These are phyloP conservation scores for Aureobasidium mangrovei DNA, from an alignment of 2,329 filamentous ascomycete genomes.

Conservation along the genomic window DNA sequence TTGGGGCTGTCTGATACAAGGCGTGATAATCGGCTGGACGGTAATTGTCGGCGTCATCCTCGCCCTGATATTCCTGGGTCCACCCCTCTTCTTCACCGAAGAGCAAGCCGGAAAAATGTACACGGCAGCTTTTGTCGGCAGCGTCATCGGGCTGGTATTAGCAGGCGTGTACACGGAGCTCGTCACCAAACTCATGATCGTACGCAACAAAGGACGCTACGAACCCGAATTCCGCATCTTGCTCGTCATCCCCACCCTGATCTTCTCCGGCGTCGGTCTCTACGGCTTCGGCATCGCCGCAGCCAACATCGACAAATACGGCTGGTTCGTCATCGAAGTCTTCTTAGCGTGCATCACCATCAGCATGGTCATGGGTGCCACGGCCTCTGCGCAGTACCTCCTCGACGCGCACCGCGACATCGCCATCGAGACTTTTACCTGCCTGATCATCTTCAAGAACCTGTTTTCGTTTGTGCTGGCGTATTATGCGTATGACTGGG, in stretches of 20 bases:
- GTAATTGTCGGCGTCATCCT: constrained; percentile 82
- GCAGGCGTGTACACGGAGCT: constrained; percentile 66
- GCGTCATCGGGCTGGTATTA: constrained; percentile 65
- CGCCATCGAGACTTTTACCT: constrained; percentile 80
- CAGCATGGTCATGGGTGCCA: constrained; percentile 86
- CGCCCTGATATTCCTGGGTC: constrained; percentile 69
- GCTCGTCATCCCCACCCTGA: constrained; percentile 70
- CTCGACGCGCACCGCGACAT: constrained; percentile 86
- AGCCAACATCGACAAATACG: constrained; percentile 51
- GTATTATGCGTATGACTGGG: constrained; percentile 10
- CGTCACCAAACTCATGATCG: constrained; percentile 61
- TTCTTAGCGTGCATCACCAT: constrained; percentile 80
- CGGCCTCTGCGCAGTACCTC: constrained; percentile 77
- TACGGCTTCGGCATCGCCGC: constrained; percentile 77
- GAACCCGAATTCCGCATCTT: constrained; percentile 86
- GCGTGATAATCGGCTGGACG: constrained; percentile 88
- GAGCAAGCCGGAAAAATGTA: constrained; percentile 81
- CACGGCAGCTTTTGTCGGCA: constrained; percentile 75
- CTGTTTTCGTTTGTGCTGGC: constrained; percentile 83
- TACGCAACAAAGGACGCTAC: constrained; percentile 69
- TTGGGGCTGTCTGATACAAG: constrained; percentile 76
- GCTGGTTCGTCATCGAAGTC: constrained; percentile 63
- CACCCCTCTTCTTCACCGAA: constrained; percentile 74
- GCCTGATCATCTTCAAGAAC: constrained; percentile 89
- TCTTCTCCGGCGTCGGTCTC: constrained; percentile 68